Conservation (phyloP, 78 protist genomes). For the Goniomonas avonlea region DNA sequence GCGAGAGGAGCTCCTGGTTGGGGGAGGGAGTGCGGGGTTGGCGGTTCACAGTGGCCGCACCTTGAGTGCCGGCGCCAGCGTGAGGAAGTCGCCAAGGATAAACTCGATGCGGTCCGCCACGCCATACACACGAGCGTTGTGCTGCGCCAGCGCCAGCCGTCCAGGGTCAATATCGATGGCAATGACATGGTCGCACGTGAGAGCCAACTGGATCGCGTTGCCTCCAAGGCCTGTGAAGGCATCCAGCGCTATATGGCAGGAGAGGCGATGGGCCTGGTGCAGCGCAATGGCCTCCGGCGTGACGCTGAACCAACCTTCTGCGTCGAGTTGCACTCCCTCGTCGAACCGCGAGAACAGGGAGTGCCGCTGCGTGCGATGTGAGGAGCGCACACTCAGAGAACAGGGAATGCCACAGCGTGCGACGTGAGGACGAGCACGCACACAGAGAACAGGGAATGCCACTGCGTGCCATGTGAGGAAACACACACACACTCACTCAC, state of each 20-base stretch:
- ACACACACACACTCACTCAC: too few relatives aligned
- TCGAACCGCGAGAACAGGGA: constrained; percentile 7
- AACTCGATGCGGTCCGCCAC: constrained; percentile 24
- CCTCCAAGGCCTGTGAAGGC: constrained; percentile 29
- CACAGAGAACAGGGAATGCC: too few relatives aligned
- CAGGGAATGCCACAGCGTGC: too few relatives aligned
- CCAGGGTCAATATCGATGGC: constrained; percentile 26
- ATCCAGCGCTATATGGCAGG: too few relatives aligned
- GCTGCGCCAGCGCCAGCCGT: neutral
- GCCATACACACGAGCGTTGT: constrained; percentile 23
- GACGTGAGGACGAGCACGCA: too few relatives aligned
- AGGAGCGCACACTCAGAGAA: too few relatives aligned
- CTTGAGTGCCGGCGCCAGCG: neutral
- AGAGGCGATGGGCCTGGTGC: neutral
- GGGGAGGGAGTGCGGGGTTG: too few relatives aligned
- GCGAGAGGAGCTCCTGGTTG: too few relatives aligned
- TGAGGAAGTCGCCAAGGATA: neutral
- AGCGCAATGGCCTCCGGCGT: constrained; percentile 27
- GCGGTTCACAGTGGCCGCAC: too few relatives aligned
- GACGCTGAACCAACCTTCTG: constrained; percentile 25
- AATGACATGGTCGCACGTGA: constrained; percentile 23
- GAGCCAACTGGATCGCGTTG: constrained; percentile 29
- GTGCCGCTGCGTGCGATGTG: too few relatives aligned
- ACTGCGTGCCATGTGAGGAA: too few relatives aligned
- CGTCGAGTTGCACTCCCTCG: constrained; percentile 18